Conservation (phyloP, 2,329 filamentous ascomycete genomes). For the Penicillium sp. region DNA sequence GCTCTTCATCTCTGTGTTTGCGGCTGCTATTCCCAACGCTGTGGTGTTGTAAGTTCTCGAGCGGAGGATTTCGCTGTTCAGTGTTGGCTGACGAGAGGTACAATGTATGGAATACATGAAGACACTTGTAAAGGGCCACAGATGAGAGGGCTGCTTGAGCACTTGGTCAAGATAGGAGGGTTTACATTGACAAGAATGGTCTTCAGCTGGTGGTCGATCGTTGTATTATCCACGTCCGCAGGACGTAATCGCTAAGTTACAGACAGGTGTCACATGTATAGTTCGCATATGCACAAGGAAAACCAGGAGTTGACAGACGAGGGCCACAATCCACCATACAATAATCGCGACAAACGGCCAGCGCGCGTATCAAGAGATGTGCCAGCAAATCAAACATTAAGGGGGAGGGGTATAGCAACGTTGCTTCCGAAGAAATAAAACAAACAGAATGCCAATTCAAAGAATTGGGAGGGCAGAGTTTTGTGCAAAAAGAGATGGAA, state of each 20-base stretch:
- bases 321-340: constrained; percentile 6
- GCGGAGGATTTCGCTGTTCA: too few species aligned
- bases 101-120: too few species aligned
- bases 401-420: constrained; percentile 32
- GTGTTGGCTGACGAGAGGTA: too few species aligned
- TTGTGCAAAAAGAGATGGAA: constrained; percentile 13
- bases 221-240: constrained; percentile 20
- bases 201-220: constrained; percentile 6
- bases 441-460: constrained; percentile 14
- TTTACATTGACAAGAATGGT: background rate
- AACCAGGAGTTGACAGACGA: constrained; percentile 9
- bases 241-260: constrained; percentile 21
- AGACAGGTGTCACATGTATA: constrained; percentile 14
- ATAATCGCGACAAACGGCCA: constrained; percentile 15
- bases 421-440: constrained; percentile 28
- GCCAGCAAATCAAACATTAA: constrained; percentile 32
- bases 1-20: constrained; percentile 19
- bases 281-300: constrained; percentile 17
- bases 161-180: too few species aligned
- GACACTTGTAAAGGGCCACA: too few species aligned
- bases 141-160: too few species aligned
- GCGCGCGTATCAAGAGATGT: constrained; percentile 20
- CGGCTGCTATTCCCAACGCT: constrained; percentile 32
- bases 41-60: too few species aligned
- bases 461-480: constrained; percentile 12